Base-by-base conservation (phyloP, 352 stramenopile species). In the Pythium pectinolyticum region DNA sequence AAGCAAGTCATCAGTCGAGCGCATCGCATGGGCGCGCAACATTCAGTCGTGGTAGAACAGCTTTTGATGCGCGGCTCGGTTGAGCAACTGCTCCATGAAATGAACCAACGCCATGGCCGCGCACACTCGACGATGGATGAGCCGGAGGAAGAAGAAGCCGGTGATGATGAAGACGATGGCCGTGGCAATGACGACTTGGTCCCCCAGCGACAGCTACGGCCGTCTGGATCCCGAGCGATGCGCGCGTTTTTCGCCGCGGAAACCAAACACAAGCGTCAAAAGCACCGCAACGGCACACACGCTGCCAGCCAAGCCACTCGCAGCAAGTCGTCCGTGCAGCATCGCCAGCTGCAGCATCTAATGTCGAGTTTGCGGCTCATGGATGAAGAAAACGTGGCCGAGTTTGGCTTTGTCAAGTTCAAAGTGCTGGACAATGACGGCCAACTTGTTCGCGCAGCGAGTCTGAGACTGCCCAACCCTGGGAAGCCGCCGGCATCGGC, bases 1-100 rank as follows among this genome's bases (percentile, higher is more conserved):
- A 75, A 96, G 28, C 97, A 99, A 77, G 94, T 98, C 45, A 83
- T 99, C 28, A 95, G 92, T 51, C 82, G 97, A 52, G 96, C 97
- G 0, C 97, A 98, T 82, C 84, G 97, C 51, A 98, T 99, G 88
- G 97, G 97, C 28, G 89, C 96, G 1, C 95, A 59, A 8, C 88
- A 96, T 32, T 78, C 87, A 8, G 86, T 99, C 10, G 67, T 95
- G 10, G 95, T 99, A 22, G 95, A 99, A 69, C 84, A 97, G 54
- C 69, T 98, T 12, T 82, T 92, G 56, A 94, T 96, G 87, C 78
- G 88, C 39, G 85, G 78, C 17, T 92, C 88, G 19, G 77, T 97
- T 17, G 90, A 97, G 59, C 81, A 79, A 27, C 57, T 91, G 43
- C 87, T 95, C 72, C 59, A 80, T 32, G 70, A 80, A 9, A 73